Base-by-base conservation (phyloP, 768 basidiomycete species). In the Candolleomyces aberdarensis region DNA sequence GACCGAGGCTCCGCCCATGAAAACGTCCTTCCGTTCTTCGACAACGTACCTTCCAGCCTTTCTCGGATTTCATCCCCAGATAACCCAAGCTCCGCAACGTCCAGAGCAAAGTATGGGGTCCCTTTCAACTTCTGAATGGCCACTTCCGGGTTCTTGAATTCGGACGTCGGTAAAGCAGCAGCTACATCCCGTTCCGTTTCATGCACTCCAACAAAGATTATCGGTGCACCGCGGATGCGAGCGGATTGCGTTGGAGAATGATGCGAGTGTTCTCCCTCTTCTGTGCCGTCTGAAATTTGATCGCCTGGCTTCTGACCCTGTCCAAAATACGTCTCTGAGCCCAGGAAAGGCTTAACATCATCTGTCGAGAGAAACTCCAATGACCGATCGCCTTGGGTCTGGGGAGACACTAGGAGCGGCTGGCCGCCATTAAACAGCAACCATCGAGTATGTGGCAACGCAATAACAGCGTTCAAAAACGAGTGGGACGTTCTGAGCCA, bases 21-120 rank as follows among this genome's bases (percentile, higher is more conserved):
- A 62, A 87, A 58, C 17, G 68, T 67, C 60, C 70, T 68, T 13
- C 78, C 83, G 40, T 76, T 72, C 66, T 70, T 74, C 51, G 64
- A 79, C 64, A 46, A 79, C 59, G 63, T 69, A 60, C 67, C 80
- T 14, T 72, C 72, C 39, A 88, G 53, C 10, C 76, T 69, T 39
- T 74, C 65, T 61, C 74, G 63, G 48, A 85, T 58, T 40, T 65
- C 63, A 44, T 75, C 73, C 29, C 66, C 58, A 17, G 67, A 67
- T 14, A 73, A 66, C 5, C 78, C 78, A 20, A 83, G 71, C 57
- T 85, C 80, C 26, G 79, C 80, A 1, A 93, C 76, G 69, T 97
- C 94, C 62, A 97, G 64, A 0, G 94, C 80, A 70, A 97, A 98
- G 72, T 89, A 96, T 0, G 93, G 87, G 2, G 81, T 86, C n/a